phyloP scores from a whole-genome alignment of 2,329 filamentous ascomycete species.

The Hypoxylon sp. region DNA sequence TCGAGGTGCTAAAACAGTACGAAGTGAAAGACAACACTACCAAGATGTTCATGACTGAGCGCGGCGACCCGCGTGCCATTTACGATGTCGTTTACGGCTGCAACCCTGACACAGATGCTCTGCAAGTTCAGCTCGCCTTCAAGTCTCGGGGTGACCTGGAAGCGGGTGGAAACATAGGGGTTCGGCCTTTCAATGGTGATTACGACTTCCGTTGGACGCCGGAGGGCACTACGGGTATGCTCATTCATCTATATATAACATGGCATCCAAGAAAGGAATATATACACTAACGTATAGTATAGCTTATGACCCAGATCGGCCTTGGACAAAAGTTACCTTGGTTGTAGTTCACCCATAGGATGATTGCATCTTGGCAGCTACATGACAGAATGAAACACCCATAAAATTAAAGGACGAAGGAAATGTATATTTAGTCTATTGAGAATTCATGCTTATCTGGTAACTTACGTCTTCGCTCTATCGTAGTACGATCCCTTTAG shows the following conservation, averaged over 20 bases:
- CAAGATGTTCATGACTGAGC: slow-evolving; percentile 58
- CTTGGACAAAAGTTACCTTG: slow-evolving; percentile 32
- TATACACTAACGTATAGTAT: too few species aligned
- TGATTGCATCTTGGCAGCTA: too few species aligned
- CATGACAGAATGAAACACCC: too few species aligned
- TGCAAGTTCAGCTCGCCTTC: slow-evolving; percentile 51
- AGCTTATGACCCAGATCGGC: slow-evolving; percentile 29
- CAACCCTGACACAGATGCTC: slow-evolving; percentile 51
- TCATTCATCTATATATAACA: not conserved
- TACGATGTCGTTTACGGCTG: slow-evolving; percentile 54
- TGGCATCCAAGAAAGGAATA: not conserved
- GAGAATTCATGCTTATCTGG: too few species aligned
- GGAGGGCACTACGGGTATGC: slow-evolving; percentile 49
- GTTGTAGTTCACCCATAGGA: slow-evolving; percentile 19
- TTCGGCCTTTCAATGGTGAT: slow-evolving; percentile 49
- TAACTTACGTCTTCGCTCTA: too few species aligned
- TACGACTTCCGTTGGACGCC: slow-evolving; percentile 56
- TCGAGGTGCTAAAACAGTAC: slow-evolving; percentile 43
- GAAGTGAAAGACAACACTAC: slow-evolving; percentile 55
- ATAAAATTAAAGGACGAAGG: too few species aligned
- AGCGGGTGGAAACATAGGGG: slow-evolving; percentile 51
- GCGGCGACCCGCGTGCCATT: slow-evolving; percentile 52
- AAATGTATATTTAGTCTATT: too few species aligned
- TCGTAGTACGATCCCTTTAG: too few species aligned
- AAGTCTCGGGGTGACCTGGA: slow-evolving; percentile 43